Evolutionary conservation across 179 eudicot species (phyloP).

Genomic region (Monotropa hypopitys): DNA sequence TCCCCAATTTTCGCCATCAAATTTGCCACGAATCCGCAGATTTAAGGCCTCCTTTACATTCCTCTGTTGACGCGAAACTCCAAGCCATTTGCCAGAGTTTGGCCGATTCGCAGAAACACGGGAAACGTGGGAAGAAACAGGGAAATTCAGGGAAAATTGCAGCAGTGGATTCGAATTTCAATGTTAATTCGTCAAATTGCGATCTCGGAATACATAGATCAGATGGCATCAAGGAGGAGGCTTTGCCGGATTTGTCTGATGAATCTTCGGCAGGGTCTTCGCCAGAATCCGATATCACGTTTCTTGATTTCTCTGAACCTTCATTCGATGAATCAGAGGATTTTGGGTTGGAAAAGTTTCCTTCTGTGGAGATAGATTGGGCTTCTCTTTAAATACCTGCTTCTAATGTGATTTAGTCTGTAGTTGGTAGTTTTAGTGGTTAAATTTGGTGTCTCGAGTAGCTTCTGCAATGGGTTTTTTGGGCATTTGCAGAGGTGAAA

Average conservation of each 20-base stretch:
- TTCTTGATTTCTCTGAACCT: conserved; percentile 36
- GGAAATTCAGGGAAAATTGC: background rate
- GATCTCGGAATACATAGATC: conserved; percentile 10
- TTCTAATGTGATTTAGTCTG: background rate
- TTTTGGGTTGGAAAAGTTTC: conserved; percentile 39
- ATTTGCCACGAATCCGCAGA: conserved; percentile 14
- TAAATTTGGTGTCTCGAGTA: conserved; percentile 5
- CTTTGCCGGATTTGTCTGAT: conserved; percentile 8
- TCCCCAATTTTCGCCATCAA: conserved; percentile 37
- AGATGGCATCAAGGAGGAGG: conserved; percentile 20
- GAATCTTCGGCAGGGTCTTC: conserved; percentile 23
- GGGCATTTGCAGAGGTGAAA: conserved; percentile 34
- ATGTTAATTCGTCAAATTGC: conserved; percentile 12
- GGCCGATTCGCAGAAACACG: conserved; percentile 25
- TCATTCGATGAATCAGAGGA: conserved; percentile 30
- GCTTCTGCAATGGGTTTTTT: conserved; percentile 34
- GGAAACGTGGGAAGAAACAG: conserved; percentile 5
- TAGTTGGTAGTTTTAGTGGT: background rate
- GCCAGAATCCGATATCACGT: conserved; percentile 51
- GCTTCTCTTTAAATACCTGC: conserved; percentile 23
- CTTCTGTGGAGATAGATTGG: conserved; percentile 87
- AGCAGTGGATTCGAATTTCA: background rate
- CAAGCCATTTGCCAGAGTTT: conserved; percentile 48
- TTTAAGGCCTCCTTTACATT: conserved; percentile 50
- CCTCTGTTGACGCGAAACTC: conserved; percentile 58